These are phyloP conservation scores for Saxophila tyrrhenica DNA, from an alignment of 495 filamentous ascomycete species.

Conservation along the genomic window DNA sequence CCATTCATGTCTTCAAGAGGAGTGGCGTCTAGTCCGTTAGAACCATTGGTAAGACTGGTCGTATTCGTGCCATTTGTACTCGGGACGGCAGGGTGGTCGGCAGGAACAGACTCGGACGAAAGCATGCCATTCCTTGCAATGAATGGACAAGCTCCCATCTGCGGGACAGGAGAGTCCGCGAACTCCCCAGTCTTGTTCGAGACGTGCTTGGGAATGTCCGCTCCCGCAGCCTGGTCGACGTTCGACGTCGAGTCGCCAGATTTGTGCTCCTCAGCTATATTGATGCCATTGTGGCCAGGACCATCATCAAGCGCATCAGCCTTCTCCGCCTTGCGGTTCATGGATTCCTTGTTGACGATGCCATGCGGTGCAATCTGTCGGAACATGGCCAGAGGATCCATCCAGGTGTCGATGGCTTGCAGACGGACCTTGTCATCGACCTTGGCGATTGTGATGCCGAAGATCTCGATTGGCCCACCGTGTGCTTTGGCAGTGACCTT, in stretches of 20 bases:
- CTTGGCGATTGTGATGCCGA: conserved; percentile 46
- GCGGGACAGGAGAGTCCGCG: conserved; percentile 12
- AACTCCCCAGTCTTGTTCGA: conserved; percentile 12
- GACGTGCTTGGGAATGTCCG: conserved; percentile 11
- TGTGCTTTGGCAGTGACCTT: conserved; percentile 47
- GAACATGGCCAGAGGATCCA: conserved; percentile 56
- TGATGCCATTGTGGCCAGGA: conserved; percentile 10
- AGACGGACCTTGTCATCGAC: conserved; percentile 49
- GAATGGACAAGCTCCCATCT: conserved; percentile 7
- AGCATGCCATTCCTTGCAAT: not conserved
- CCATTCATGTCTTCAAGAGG: not conserved
- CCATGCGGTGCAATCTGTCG: conserved; percentile 45
- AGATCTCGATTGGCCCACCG: conserved; percentile 39
- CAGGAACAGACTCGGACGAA: not conserved
- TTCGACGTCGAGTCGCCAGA: not conserved
- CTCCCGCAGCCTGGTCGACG: conserved; percentile 2
- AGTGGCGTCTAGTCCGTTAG: too few species aligned
- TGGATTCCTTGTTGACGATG: conserved; percentile 31
- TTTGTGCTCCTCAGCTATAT: conserved; percentile 13
- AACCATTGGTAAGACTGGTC: not conserved
- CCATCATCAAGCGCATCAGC: conserved; percentile 9
- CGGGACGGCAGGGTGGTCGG: not conserved
- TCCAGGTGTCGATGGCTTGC: conserved; percentile 48
- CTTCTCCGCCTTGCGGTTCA: conserved; percentile 16
- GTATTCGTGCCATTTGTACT: not conserved